Evolutionary conservation across 331 rosid genomes (phyloP).

Genomic region (Saraca asoca): DNA sequence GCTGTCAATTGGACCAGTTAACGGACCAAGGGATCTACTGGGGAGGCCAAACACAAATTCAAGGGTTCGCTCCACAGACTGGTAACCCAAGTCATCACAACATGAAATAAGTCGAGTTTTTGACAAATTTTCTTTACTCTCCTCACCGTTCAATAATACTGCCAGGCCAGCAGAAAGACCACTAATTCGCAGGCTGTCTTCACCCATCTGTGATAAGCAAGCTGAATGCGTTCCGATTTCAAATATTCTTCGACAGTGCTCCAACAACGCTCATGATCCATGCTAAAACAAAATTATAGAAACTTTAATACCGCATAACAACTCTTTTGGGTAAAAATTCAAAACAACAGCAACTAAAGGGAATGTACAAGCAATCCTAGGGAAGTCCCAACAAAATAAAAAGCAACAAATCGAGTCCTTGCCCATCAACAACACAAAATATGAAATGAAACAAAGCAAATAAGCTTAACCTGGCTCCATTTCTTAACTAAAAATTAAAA

Average conservation of each 20-base stretch:
- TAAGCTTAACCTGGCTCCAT: conserved; percentile 9
- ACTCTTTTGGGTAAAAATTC: conserved; percentile 1
- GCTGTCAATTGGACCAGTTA: conserved; percentile 59
- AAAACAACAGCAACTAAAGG: not conserved
- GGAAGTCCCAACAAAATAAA: conserved; percentile 10
- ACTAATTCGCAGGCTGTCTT: conserved; percentile 69
- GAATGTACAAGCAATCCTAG: not conserved
- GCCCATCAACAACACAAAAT: not conserved
- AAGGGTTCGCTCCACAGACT: conserved; percentile 82
- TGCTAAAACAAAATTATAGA: conserved; percentile 28
- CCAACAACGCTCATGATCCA: conserved; percentile 34
- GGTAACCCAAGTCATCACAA: conserved; percentile 75
- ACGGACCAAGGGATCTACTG: conserved; percentile 57
- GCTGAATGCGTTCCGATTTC: conserved; percentile 39
- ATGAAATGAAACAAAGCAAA: conserved; percentile 2
- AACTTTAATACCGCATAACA: conserved; percentile 7
- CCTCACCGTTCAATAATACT: conserved; percentile 69
- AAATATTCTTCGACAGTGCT: conserved; percentile 32
- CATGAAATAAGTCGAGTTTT: conserved; percentile 69
- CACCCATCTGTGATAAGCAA: conserved; percentile 58
- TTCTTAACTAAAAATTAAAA: not conserved
- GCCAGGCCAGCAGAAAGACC: conserved; percentile 97
- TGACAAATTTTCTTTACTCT: conserved; percentile 50
- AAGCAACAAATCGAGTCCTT: conserved; percentile 22
- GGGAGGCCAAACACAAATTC: conserved; percentile 89